Base-by-base conservation (phyloP, 495 filamentous ascomycete species). In the Clavariopsis aquatica region DNA sequence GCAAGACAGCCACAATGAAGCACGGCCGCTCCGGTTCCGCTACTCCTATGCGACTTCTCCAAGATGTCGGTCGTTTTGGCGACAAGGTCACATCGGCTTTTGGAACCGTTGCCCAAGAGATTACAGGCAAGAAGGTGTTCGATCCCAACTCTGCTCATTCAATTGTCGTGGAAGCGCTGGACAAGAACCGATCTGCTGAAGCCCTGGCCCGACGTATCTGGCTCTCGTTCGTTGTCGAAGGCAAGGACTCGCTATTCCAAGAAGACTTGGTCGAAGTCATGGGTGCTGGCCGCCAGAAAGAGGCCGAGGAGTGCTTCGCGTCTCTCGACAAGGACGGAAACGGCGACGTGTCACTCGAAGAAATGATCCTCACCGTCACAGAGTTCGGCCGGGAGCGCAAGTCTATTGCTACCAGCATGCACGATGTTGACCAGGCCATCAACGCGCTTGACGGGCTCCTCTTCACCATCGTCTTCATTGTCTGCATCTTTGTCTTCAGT, bases 191-290 rank as follows among this genome's bases (percentile, higher is more conserved):
- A 41, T 89, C 89, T 23, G 89, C 92, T 2, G 93, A 96, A 76
- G 94, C 93, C 26, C 77, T 98, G 63, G 94, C 92, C 6, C 87
- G 85, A 65, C 87, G 94, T 73, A 85, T 98, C 62, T 98, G 94
- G 94, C 96, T 96, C 91, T 96, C 92, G 1, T 97, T 97, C 72
- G 94, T 97, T 12, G 85, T 92, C 17, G 93, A 97, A 74, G 93
- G 90, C 49, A 85, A 86, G 45, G 89, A 96, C 43, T 78, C 89
- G 7, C 79, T 98, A 27, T 92, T 82, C 64, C 73, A 81, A 27
- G 91, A 96, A 8, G 94, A 98, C 71, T 80, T 98, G 51, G 60
- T 85, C 12, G 94, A 98, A 72, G 93, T 97, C 9, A 85, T 98
- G 57, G 94, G 94, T 1, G 76, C 80, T 0, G 83, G 85, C 6